Evolutionary conservation across 2,329 filamentous ascomycete genomes (phyloP), one percentile per base, ranked within the genome.

Genomic region (Colletotrichum sp.): DNA sequence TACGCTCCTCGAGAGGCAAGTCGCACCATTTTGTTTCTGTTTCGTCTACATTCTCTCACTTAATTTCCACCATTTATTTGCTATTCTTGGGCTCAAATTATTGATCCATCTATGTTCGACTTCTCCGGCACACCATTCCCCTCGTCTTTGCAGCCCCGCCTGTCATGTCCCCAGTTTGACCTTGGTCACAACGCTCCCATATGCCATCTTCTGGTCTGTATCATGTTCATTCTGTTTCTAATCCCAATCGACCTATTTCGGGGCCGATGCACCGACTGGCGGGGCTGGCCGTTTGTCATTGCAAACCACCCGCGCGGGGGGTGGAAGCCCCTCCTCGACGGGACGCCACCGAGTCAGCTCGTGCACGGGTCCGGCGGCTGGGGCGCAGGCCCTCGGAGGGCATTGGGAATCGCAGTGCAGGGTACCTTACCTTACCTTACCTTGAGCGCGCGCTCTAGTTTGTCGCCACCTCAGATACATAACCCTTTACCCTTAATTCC

Each of bases 1-100:
- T 71, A 55, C 26, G 63, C 28, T 67, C 55, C 34, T 30, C 66
- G n/a, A 44, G 55, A 76, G 75, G 75, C 67, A 67, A 36, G 71
- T 75, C 39, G 15, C 6, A 48, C 16, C 34, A 3, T 64, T 59
- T 39, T 32, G 28, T 30, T 30, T 30, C 28, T 15, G 26, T 72
- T 22, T 22, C n/a, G 15, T 66, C 34, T 55, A 26, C 32, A 32
- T 39, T 69, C 55, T 59, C 24, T 55, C 39, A 28, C 26, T 24
- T 10, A 55, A 34, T 59, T 30, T 8, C 39, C 26, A 22, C 30
- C 34, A 24, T 26, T 44, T 44, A 36, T 22, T 34, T 48, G 30
- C 65, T 59, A 28, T 55, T 62, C 12, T 39, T 62, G 34, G 30
- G 26, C 18, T 28, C 15, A 15, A 22, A 26, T n/a, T 22, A 22